Base-by-base conservation (phyloP, 2,329 filamentous ascomycete genomes). In the Aspergillus neoniger region DNA sequence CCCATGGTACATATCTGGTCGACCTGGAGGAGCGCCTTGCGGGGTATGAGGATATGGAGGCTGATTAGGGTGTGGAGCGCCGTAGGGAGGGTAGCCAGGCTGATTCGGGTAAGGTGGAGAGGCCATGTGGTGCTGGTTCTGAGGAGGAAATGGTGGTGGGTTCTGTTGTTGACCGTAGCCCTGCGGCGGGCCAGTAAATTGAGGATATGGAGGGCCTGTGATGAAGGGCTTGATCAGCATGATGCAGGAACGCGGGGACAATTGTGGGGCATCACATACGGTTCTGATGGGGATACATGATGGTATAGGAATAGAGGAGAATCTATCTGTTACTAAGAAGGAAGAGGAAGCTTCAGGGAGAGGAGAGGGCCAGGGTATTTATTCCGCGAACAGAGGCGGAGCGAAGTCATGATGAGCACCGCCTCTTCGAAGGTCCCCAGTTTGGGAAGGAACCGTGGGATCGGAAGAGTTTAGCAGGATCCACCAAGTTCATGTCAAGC, bases 121-220 rank as follows among this genome's bases (percentile, higher is more conserved):
- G 15, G 25, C 25, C 47, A 50, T 50, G 15, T 30, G 30, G 10
- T 50, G 47, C n/a, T 50, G 47, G 12, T 15, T 36, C n/a, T 50
- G 47, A 3, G 23, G 47, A 17, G 25, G 47, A 9, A 44, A 23
- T 23, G 44, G 15, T 17, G 8, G 4, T 17, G 14, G 44, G 25
- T 17, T 17, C n/a, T n/a, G 25, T 19, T 32, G 47, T 50, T 50
- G 47, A n/a, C 10, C 10, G 25, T 32, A 32, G 47, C 25, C 47
- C 47, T 50, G 47, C 2, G 47, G 47, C n/a, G 47, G 47, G 47
- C 47, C 47, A 8, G 28, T 25, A 3, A 10, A n/a, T 3, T 28
- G 23, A 52, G 69, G 68, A 52, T 74, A 70, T 2, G 63, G 66
- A 52, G 69, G 69, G 57, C 68, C 67, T 72, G 21, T 23, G 41